These are phyloP conservation scores for Penicillium riverlandense DNA, from an alignment of 495 filamentous ascomycete genomes.

Conservation along the genomic window DNA sequence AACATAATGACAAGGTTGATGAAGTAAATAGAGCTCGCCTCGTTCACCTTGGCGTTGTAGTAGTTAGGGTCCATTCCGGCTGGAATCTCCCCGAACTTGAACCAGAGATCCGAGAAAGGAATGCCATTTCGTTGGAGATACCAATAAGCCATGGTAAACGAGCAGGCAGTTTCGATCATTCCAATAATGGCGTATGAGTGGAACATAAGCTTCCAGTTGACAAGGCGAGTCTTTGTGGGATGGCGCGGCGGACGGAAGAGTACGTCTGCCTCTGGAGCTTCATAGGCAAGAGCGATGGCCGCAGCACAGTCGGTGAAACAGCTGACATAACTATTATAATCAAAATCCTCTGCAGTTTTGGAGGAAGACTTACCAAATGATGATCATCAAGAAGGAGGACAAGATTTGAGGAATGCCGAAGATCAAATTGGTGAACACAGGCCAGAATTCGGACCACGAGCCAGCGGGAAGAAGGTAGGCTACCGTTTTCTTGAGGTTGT, in stretches of 20 bases:
- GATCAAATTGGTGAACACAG: conserved; percentile 58
- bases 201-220: conserved; percentile 56
- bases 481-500: conserved; percentile 52
- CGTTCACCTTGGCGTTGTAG: conserved; percentile 40
- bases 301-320: conserved; percentile 54
- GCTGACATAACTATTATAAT: conserved; percentile 11
- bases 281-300: conserved; percentile 58
- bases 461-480: conserved; percentile 55
- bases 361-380: conserved; percentile 50
- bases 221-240: conserved; percentile 52
- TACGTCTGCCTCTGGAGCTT: conserved; percentile 52
- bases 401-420: conserved; percentile 64
- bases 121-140: conserved; percentile 44
- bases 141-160: conserved; percentile 62
- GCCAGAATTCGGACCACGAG: conserved; percentile 61
- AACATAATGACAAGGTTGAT: conserved; percentile 25
- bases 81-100: conserved; percentile 48
- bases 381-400: conserved; percentile 62
- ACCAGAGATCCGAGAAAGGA: conserved; percentile 38
- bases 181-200: conserved; percentile 61
- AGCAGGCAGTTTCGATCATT: conserved; percentile 48
- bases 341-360: too few relatives aligned
- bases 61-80: conserved; percentile 38
- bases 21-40: conserved; percentile 24
- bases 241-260: conserved; percentile 53